Evolutionary conservation across 176 grass and related monocot genomes (phyloP), one percentile per base, ranked within the genome.

Genomic region (Calamus simplicifolius): DNA sequence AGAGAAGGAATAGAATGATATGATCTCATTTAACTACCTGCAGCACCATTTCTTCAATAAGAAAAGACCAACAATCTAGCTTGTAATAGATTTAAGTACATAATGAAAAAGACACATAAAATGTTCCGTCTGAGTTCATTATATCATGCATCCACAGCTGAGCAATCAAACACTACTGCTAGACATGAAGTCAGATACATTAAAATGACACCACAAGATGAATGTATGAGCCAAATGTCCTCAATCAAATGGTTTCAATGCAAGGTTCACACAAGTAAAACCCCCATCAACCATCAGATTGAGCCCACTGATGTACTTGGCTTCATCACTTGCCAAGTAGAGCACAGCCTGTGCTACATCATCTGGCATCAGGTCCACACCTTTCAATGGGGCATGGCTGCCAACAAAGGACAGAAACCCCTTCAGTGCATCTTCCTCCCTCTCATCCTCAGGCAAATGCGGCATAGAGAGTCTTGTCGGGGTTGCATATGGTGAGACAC

Each of bases 321-420:
- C 79, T 19, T 93, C 80, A 7, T 93, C 84, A 28, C 89, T 93
- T 0, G 89, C 89, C 80, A 93, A 5, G 83, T 78, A 93, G 2
- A 93, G 77, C 80, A 84, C 83, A 2, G 84, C 80, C 52, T 87
- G 49, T 1, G 92, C 83, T 1, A 96, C 69, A 38, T 96, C 92
- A 16, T 67, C 57, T 0, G 74, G 61, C 14, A 66, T 49, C 50
- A 75, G 53, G 16, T 90, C 72, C 0, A 88, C 78, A 1, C 86
- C 83, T 70, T 96, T 96, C 72, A 96, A 57, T 73, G 90, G 90
- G n/a, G 83, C 83, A 16, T 56, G 18, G 28, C 50, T 30, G n/a
- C 92, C 77, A 1, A 54, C 52, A 4, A 90, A 79, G 14, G 68
- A 60, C 10, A 82, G 64, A 54, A 90, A 90, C 2, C 48, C 63